These are phyloP conservation scores for Cytospora piceicola DNA, from an alignment of 2,329 filamentous ascomycete genomes.

Conservation along the genomic window DNA sequence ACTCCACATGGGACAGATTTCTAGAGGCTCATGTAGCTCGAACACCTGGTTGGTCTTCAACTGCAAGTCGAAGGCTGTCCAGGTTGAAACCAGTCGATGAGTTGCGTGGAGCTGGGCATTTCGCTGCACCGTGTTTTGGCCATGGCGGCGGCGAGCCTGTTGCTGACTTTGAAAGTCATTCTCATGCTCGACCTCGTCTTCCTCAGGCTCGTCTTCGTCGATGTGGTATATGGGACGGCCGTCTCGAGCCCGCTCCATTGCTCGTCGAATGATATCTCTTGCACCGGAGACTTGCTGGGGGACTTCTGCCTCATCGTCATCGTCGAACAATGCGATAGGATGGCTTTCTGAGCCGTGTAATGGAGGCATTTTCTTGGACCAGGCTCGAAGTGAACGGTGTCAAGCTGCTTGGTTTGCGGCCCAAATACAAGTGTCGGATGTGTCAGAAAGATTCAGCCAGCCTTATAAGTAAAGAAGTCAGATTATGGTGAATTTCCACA, in stretches of 20 bases:
- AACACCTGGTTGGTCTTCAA: not conserved
- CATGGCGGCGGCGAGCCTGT: no score
- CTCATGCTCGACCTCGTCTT: not conserved
- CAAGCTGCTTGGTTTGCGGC: not conserved
- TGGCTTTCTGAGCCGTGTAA: not conserved
- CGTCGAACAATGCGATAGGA: not conserved
- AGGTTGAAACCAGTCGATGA: not conserved
- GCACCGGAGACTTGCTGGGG: not conserved
- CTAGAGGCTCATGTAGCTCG: not conserved
- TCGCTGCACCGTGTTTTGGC: not conserved
- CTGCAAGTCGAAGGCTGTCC: not conserved
- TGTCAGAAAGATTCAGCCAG: not conserved
- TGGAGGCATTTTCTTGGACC: not conserved
- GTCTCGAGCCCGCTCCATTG: not conserved
- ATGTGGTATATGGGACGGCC: not conserved
- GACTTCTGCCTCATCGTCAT: not conserved
- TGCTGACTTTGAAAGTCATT: not conserved
- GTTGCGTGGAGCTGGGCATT: not conserved
- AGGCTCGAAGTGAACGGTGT: not conserved
- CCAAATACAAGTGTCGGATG: not conserved
- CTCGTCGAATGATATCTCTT: not conserved
- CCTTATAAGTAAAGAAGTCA: not conserved
- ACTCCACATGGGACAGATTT: constrained; percentile 25
- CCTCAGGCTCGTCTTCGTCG: not conserved
- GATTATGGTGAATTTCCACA: no score